Evolutionary conservation across 169 alveolate species (phyloP).

Genomic region (Cryptosporidium ryanae): DNA sequence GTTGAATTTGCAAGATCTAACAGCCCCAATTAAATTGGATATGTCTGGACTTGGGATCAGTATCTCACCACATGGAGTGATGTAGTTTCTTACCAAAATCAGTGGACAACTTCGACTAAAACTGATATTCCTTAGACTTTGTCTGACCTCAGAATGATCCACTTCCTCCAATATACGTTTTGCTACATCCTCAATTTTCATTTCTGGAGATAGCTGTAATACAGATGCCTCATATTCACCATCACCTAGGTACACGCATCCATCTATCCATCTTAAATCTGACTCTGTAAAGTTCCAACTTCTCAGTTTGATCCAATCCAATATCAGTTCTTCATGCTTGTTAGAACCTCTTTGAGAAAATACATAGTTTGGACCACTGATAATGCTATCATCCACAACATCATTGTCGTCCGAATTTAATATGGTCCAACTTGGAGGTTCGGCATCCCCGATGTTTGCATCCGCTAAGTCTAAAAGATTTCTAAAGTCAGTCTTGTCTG

Average conservation of each 20-base stretch:
- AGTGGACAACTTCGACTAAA: constrained; percentile 41
- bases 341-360: constrained; percentile 10
- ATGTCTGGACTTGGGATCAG: constrained; percentile 53
- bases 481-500: constrained; percentile 55
- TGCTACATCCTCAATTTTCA: constrained; percentile 25
- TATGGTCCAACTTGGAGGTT: constrained; percentile 29
- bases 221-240: constrained; percentile 55
- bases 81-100: constrained; percentile 26
- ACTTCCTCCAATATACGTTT: constrained; percentile 42
- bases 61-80: constrained; percentile 56
- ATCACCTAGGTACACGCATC: constrained; percentile 42
- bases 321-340: constrained; percentile 32
- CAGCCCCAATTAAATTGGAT: constrained; percentile 29
- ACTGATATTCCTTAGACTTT: constrained; percentile 44
- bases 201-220: constrained; percentile 50
- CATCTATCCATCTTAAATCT: constrained; percentile 71
- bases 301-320: constrained; percentile 69
- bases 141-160: constrained; percentile 67
- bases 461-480: constrained; percentile 68
- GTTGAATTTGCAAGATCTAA: constrained; percentile 2
- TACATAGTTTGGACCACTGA: neutral
- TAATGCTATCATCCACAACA: neutral
- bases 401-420: neutral
- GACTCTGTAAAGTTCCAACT: constrained; percentile 67
- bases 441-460: neutral